These are phyloP conservation scores for Aureobasidium lini DNA, from an alignment of 2,329 filamentous ascomycete genomes.

Conservation along the genomic window DNA sequence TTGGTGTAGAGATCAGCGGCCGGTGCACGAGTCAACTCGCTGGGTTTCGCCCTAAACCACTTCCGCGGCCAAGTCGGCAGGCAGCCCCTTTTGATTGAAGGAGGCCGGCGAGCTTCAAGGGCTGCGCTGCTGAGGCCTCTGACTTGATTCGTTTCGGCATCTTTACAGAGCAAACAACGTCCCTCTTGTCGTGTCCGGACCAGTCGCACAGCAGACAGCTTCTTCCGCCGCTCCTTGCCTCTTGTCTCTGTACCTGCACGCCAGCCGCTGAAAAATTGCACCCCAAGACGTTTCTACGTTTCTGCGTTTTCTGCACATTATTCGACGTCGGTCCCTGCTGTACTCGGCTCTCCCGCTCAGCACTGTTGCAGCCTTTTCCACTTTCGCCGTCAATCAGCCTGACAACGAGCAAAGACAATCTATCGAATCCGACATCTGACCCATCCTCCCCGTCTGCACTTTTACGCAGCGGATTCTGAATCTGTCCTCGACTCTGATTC, in stretches of 20 bases:
- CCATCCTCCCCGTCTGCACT: not conserved
- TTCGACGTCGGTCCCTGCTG: conserved; percentile 6
- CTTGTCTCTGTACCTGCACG: not conserved
- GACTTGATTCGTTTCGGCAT: not conserved
- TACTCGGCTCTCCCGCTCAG: not conserved
- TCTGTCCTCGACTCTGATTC: not conserved
- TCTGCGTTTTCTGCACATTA: conserved; percentile 4
- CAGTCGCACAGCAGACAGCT: conserved; percentile 6
- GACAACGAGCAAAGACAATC: conserved; percentile 7
- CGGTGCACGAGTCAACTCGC: conserved; percentile 1
- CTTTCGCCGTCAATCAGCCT: conserved; percentile 5
- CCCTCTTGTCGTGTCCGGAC: not conserved
- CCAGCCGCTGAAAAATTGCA: conserved; percentile 1
- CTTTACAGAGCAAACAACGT: conserved; percentile 5
- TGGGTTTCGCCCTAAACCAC: conserved; percentile 5
- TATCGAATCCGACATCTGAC: conserved; percentile 11
- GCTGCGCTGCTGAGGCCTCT: not conserved
- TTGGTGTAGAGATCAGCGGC: conserved; percentile 1
- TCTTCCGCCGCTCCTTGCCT: conserved; percentile 4
- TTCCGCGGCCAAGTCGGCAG: conserved; percentile 9
- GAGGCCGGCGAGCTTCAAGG: not conserved
- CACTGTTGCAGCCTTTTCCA: conserved; percentile 6
- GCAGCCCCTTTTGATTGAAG: conserved; percentile 8
- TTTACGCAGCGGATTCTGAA: not conserved
- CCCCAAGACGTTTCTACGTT: not conserved